phyloP scores from a whole-genome alignment of 2,329 filamentous ascomycete genomes.

The Phaeosphaeria sp. region DNA sequence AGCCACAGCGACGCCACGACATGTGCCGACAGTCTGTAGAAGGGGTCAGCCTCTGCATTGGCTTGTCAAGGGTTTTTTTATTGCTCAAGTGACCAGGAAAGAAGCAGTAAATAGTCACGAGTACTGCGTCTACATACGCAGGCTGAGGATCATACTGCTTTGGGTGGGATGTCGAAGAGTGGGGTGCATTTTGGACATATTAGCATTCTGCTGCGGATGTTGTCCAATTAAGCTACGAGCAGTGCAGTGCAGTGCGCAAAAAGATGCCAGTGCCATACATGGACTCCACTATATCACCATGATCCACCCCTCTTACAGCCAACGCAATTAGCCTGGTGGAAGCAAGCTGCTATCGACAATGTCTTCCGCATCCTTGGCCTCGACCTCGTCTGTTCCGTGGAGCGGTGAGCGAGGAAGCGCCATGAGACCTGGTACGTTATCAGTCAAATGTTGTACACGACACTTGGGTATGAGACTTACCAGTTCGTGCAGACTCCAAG shows the following conservation, averaged over 20 bases:
- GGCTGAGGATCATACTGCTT: neutral
- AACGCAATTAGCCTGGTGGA: conserved; percentile 75
- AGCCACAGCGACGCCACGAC: neutral
- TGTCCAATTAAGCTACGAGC: neutral
- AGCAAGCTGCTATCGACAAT: conserved; percentile 93
- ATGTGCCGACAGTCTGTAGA: neutral
- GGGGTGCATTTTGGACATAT: neutral
- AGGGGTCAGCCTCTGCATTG: neutral
- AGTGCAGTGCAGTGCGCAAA: neutral
- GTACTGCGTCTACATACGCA: neutral
- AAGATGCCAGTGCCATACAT: neutral
- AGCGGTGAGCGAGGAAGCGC: conserved; percentile 92
- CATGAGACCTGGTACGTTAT: conserved; percentile 73
- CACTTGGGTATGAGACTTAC: conserved; percentile 45
- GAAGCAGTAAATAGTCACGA: neutral
- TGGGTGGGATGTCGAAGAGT: neutral
- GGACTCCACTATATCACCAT: neutral
- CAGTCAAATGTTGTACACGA: conserved; percentile 10
- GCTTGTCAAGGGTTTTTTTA: neutral
- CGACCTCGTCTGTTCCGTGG: conserved; percentile 73
- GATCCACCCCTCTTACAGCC: neutral
- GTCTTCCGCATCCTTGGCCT: conserved; percentile 88
- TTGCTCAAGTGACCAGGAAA: neutral
- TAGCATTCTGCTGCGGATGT: neutral
- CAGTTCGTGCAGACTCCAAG: conserved; percentile 92